These are phyloP conservation scores for Xylaria sp. DNA, from an alignment of 2,329 filamentous ascomycete species.

Conservation along the genomic window DNA sequence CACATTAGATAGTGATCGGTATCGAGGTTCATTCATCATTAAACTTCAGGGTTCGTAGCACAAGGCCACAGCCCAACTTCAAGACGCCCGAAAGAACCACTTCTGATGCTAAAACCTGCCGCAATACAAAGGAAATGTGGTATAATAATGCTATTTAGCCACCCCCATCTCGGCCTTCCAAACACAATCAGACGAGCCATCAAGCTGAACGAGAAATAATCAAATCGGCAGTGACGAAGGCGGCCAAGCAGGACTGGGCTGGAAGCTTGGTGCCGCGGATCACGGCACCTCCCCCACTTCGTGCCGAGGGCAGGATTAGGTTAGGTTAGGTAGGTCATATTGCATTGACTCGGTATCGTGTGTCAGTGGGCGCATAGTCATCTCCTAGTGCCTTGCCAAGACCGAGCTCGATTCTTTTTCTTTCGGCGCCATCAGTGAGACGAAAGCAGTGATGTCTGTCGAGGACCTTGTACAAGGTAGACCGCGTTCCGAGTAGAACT, in stretches of 20 bases:
- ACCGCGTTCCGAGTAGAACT: slow-evolving; percentile 14
- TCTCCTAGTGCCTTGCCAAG: slow-evolving; percentile 14
- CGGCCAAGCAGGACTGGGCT: background rate
- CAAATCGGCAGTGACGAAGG: background rate
- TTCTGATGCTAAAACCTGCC: slow-evolving; percentile 8
- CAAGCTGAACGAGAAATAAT: background rate
- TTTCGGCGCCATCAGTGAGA: background rate
- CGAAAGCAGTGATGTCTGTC: background rate
- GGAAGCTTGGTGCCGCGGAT: background rate
- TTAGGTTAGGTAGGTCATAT: slow-evolving; percentile 5
- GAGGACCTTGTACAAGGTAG: slow-evolving; percentile 19
- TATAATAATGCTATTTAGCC: slow-evolving; percentile 13
- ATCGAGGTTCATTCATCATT: slow-evolving; percentile 28
- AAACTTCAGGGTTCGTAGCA: slow-evolving; percentile 1
- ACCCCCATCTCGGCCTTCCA: background rate
- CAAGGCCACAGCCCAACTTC: background rate
- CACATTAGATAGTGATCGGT: background rate
- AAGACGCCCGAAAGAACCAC: slow-evolving; percentile 12
- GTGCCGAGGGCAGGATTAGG: slow-evolving; percentile 10
- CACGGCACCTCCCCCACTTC: slow-evolving; percentile 3
- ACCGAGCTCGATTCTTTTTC: slow-evolving; percentile 7
- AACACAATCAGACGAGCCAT: background rate
- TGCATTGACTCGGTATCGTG: background rate
- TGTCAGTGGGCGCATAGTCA: background rate
- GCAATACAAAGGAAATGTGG: slow-evolving; percentile 11